Evolutionary conservation across 1,284 basidiomycete genomes (phyloP).

Genomic region (Fomitopsis palustris): DNA sequence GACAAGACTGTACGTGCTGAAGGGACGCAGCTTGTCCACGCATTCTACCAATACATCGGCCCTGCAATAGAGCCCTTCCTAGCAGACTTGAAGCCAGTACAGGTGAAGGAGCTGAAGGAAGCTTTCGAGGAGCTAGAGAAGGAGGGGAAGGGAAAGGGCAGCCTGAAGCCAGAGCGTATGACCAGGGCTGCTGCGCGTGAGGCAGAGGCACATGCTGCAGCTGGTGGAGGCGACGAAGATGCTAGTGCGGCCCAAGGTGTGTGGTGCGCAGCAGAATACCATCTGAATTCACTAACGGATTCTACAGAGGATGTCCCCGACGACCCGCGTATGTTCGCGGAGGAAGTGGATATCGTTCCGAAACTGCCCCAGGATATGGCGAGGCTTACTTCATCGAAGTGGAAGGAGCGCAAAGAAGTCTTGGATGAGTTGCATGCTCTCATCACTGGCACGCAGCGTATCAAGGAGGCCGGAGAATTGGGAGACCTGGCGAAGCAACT

Average conservation of each 20-base stretch:
- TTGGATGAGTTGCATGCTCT: slow-evolving; percentile 82
- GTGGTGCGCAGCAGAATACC: slow-evolving; percentile 5
- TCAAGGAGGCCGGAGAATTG: slow-evolving; percentile 76
- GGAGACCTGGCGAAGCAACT: slow-evolving; percentile 74
- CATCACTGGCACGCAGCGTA: slow-evolving; percentile 70
- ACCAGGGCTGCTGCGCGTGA: slow-evolving; percentile 82
- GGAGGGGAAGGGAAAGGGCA: slow-evolving; percentile 80
- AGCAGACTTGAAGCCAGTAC: slow-evolving; percentile 96
- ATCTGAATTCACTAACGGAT: neutral
- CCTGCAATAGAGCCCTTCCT: slow-evolving; percentile 85
- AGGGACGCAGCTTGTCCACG: slow-evolving; percentile 75
- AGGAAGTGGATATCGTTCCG: slow-evolving; percentile 77
- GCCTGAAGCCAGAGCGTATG: slow-evolving; percentile 73
- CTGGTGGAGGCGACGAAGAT: slow-evolving; percentile 38
- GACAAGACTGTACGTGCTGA: slow-evolving; percentile 97
- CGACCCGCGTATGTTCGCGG: slow-evolving; percentile 83
- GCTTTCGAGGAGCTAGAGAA: slow-evolving; percentile 84
- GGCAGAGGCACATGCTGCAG: slow-evolving; percentile 49
- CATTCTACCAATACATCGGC: slow-evolving; percentile 89
- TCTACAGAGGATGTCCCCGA: slow-evolving; percentile 43
- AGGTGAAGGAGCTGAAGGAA: slow-evolving; percentile 94
- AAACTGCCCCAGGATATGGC: slow-evolving; percentile 77
- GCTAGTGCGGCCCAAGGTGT: slow-evolving; percentile 34
- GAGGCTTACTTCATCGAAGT: slow-evolving; percentile 85
- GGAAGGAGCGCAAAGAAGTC: slow-evolving; percentile 96